A percentile compares a stretch with the other conserved stretches of the same genome.
phyloP scores from a whole-genome alignment of 208 protist genomes.

The Trypanosoma avium region DNA sequence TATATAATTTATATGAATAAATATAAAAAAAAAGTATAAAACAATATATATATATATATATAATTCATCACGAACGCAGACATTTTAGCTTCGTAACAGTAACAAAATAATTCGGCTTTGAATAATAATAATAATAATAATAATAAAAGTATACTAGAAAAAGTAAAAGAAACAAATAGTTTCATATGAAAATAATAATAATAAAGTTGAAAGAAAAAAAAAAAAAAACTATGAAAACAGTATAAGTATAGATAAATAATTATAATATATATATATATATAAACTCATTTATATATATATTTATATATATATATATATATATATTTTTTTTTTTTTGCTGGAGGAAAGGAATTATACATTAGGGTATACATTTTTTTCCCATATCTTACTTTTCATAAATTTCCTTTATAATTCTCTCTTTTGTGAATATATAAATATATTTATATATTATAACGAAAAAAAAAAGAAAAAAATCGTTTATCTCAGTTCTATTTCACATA shows the following conservation, averaged over 20 bases:
- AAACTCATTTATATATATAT: conserved; percentile 10
- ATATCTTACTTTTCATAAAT: too few species aligned
- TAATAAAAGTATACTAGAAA: not conserved
- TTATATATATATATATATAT: not conserved
- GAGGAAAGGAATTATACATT: not conserved
- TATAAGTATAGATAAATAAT: conserved; percentile 5
- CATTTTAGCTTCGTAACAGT: too few species aligned
- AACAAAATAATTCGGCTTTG: not conserved
- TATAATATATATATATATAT: conserved; percentile 27
- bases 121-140: conserved; percentile 10
- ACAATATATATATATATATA: too few species aligned
- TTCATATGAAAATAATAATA: conserved; percentile 3
- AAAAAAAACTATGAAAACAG: not conserved
- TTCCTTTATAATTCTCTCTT: too few species aligned
- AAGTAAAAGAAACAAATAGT: not conserved
- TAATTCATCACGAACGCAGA: too few species aligned
- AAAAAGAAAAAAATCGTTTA: conserved; percentile 10
- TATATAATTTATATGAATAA: too few species aligned
- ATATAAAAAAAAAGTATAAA: too few species aligned
- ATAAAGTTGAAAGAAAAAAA: not conserved
- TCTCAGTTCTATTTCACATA: not conserved
- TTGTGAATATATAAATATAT: conserved; percentile 13
- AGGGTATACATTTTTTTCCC: too few species aligned
- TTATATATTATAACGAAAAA: conserved; percentile 17
- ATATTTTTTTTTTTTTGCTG: not conserved